A percentile compares a stretch with the other conserved stretches of the same genome.
These are phyloP conservation scores for Penicillium sumatraense DNA, from an alignment of 2,329 filamentous ascomycete genomes.

Conservation along the genomic window DNA sequence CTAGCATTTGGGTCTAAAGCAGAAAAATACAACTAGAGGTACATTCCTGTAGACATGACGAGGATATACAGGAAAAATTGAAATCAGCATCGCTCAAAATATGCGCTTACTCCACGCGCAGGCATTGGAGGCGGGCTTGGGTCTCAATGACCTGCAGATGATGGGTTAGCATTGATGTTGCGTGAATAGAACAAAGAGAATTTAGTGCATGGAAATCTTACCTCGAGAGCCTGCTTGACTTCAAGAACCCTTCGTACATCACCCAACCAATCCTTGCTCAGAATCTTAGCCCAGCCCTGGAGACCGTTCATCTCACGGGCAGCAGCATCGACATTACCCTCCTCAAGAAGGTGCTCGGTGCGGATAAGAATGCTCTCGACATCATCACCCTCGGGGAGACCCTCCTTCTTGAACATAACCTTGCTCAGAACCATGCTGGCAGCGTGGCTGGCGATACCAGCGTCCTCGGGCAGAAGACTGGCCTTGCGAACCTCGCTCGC, in stretches of 20 bases:
- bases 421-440: constrained; percentile 89
- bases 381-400: constrained; percentile 79
- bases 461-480: constrained; percentile 86
- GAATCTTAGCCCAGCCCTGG: constrained; percentile 90
- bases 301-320: constrained; percentile 94
- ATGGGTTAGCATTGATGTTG: constrained; percentile 18
- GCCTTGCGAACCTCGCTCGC: constrained; percentile 93
- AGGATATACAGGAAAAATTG: constrained; percentile 35
- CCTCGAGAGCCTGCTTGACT: constrained; percentile 94
- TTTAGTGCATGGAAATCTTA: constrained; percentile 58
- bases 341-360: constrained; percentile 87
- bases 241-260: constrained; percentile 93
- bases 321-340: constrained; percentile 88
- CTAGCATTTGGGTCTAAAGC: constrained; percentile 45
- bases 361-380: constrained; percentile 92
- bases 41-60: constrained; percentile 41
- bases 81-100: constrained; percentile 33
- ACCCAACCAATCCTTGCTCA: constrained; percentile 90
- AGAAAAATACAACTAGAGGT: constrained; percentile 43
- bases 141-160: constrained; percentile 76
- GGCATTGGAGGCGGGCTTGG: constrained; percentile 84
- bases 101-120: constrained; percentile 72
- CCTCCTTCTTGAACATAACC: constrained; percentile 94
- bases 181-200: no score
- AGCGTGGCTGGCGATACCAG: constrained; percentile 91